Conservation (phyloP, 2,329 filamentous ascomycete genomes). For the Verticillium dahliae region DNA sequence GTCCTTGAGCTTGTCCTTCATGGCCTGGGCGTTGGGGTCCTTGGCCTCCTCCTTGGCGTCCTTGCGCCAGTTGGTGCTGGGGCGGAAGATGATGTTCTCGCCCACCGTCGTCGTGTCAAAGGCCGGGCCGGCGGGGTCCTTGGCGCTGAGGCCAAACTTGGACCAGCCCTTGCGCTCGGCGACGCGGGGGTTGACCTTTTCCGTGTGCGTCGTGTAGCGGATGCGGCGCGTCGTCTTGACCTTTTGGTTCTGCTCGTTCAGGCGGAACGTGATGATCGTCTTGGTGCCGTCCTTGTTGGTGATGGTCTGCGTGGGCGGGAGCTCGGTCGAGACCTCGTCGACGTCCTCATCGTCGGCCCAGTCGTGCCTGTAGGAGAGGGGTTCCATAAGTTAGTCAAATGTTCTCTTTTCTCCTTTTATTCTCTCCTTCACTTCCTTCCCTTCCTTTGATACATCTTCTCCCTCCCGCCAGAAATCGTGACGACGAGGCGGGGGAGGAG, state of each 20-base stretch:
- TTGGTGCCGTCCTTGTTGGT: constrained; percentile 98
- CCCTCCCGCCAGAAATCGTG: too few species aligned
- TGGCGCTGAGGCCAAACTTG: constrained; percentile 89
- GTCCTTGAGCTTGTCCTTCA: constrained; percentile 85
- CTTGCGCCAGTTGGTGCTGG: constrained; percentile 88
- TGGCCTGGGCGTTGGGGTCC: constrained; percentile 64
- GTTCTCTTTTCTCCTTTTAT: not conserved
- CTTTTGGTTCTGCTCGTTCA: constrained; percentile 91
- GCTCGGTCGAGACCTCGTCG: constrained; percentile 61
- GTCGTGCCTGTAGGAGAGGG: constrained; percentile 47
- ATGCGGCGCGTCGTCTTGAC: constrained; percentile 96
- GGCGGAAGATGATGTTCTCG: constrained; percentile 97
- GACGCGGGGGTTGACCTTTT: constrained; percentile 92
- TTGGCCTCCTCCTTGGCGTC: constrained; percentile 76
- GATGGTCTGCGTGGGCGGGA: constrained; percentile 82
- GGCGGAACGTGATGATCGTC: constrained; percentile 82
- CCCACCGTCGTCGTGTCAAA: constrained; percentile 87
- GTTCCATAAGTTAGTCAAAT: not conserved
- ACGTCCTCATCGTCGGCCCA: constrained; percentile 96
- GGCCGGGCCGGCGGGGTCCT: constrained; percentile 75
- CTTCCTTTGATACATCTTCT: too few species aligned
- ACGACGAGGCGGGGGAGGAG: not conserved
- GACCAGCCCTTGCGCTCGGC: constrained; percentile 88
- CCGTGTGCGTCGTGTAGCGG: constrained; percentile 83
- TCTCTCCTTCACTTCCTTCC: too few species aligned